A percentile compares a stretch with the other conserved stretches of the same genome.
Conservation (phyloP, 2,329 filamentous ascomycete species). For the Sphaerulina populicola region DNA sequence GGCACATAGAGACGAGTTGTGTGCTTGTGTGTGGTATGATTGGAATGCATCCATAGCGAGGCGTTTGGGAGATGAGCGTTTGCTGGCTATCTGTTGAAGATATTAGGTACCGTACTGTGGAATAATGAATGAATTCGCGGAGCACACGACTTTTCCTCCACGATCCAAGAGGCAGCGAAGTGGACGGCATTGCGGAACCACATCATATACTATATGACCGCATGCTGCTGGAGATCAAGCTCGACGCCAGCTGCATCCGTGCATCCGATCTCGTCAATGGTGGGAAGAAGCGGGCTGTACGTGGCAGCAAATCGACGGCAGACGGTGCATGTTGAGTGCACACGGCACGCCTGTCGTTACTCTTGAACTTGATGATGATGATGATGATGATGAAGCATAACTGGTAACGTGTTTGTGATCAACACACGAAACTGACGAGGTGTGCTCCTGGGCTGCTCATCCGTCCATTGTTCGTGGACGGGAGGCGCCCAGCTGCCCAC, state of each 20-base stretch:
- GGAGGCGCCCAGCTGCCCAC: too few relatives aligned
- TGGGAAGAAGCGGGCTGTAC: neutral
- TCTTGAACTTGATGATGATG: neutral
- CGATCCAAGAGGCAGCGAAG: neutral
- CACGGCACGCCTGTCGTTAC: neutral
- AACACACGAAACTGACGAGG: too few relatives aligned
- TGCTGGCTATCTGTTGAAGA: neutral
- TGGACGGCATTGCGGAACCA: neutral
- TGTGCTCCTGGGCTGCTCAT: too few relatives aligned
- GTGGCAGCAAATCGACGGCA: neutral
- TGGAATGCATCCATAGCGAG: slow-evolving; percentile 13
- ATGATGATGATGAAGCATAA: too few relatives aligned
- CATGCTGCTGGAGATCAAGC: neutral
- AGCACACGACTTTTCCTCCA: neutral
- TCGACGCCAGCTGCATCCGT: neutral
- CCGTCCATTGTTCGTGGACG: too few relatives aligned
- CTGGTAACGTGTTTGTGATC: too few relatives aligned
- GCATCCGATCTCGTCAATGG: neutral
- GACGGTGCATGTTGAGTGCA: neutral
- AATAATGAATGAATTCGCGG: neutral
- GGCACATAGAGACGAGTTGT: neutral
- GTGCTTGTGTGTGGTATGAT: neutral
- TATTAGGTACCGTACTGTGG: neutral
- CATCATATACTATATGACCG: too few relatives aligned
- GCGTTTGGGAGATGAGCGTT: slow-evolving; percentile 11